Percentiles rank a stretch among this genome's conserved stretches.
These are phyloP conservation scores for Solanum appendiculatum DNA, from an alignment of 257 asterid species.

Conservation along the genomic window DNA sequence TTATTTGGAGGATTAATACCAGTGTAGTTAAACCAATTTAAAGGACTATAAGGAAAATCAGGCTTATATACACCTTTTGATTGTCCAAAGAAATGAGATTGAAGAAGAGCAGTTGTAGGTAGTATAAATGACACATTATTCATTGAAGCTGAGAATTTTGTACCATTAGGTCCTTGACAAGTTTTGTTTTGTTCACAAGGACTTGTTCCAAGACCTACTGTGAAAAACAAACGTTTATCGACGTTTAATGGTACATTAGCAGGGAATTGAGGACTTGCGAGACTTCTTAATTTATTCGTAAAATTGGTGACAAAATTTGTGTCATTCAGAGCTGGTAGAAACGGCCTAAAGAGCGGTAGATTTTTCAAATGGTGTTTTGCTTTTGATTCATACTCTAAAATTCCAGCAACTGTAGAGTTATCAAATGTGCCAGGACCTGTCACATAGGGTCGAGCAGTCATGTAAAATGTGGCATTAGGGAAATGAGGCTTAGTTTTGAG, in stretches of 20 bases:
- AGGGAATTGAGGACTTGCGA: constrained; percentile 35
- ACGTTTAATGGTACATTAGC: constrained; percentile 42
- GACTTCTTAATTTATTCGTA: constrained; percentile 25
- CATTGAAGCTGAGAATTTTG: constrained; percentile 41
- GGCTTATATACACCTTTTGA: constrained; percentile 31
- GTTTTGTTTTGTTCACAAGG: constrained; percentile 37
- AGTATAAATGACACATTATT: constrained; percentile 35
- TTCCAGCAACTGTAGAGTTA: constrained; percentile 46
- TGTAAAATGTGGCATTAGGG: constrained; percentile 37
- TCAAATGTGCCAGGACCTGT: constrained; percentile 52
- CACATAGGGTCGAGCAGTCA: constrained; percentile 43
- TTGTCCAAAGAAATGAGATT: constrained; percentile 35
- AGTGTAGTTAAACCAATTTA: constrained; percentile 41
- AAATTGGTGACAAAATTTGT: constrained; percentile 36
- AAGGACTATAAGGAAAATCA: constrained; percentile 37
- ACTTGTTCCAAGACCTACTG: constrained; percentile 42
- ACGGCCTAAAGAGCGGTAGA: constrained; percentile 26
- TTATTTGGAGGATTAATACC: constrained; percentile 49
- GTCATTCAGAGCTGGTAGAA: constrained; percentile 37
- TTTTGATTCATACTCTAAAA: constrained; percentile 31
- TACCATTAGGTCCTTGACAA: constrained; percentile 56
- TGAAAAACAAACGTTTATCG: constrained; percentile 35
- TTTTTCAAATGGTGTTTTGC: constrained; percentile 12
- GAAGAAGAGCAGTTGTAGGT: constrained; percentile 46
- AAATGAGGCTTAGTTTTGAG: constrained; percentile 24